Evolutionary conservation across 2,329 filamentous ascomycete genomes (phyloP).

Genomic region (Fusarium tanahbumbuense): DNA sequence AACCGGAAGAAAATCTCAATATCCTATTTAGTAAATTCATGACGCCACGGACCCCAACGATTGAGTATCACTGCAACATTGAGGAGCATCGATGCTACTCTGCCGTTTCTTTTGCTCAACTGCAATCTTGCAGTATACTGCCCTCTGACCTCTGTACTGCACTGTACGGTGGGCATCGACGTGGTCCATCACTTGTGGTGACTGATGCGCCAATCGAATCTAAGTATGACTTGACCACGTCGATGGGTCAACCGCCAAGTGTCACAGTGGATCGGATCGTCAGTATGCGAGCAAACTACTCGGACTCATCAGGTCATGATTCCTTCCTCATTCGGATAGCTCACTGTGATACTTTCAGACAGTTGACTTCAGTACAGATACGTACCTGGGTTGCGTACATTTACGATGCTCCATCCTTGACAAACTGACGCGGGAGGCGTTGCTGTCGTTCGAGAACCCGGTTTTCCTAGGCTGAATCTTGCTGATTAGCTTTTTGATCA

Average conservation of each 20-base stretch:
- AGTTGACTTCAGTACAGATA: not conserved
- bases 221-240: conserved; percentile 1
- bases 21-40: conserved; percentile 1
- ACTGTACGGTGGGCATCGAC: not conserved
- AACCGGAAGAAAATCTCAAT: conserved; percentile 14
- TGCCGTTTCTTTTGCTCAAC: not conserved
- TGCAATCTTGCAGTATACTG: not conserved
- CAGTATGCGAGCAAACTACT: conserved; percentile 5
- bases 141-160: not conserved
- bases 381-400: not conserved
- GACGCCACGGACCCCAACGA: conserved; percentile 18
- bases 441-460: conserved; percentile 20
- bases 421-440: conserved; percentile 1
- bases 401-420: conserved; percentile 2
- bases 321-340: conserved; percentile 29
- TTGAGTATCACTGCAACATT: not conserved
- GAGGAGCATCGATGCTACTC: not conserved
- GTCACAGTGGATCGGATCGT: conserved; percentile 23
- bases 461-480: conserved; percentile 30
- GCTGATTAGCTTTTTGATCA: not conserved
- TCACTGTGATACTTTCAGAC: not conserved
- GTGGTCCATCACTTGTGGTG: conserved; percentile 5
- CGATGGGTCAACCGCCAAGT: conserved; percentile 21
- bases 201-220: conserved; percentile 12
- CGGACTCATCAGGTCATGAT: conserved; percentile 5